Percentiles rank a stretch among this genome's conserved stretches.
Conservation (phyloP, 2,329 filamentous ascomycete species). For the Daldinia sp. region DNA sequence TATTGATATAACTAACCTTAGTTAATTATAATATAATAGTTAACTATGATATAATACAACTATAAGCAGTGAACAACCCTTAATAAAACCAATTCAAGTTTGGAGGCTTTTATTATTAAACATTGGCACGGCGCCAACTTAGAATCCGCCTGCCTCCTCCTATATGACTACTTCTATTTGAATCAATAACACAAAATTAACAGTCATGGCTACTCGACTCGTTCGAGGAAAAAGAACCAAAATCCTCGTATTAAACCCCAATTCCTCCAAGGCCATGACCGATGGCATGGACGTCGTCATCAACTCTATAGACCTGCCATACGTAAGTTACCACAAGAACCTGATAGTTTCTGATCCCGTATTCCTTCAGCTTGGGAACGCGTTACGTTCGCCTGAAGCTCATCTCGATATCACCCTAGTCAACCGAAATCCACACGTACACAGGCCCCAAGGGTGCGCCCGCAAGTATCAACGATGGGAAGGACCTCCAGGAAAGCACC, state of each 20-base stretch:
- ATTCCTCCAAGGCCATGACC: constrained; percentile 79
- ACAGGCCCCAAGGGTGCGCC: constrained; percentile 71
- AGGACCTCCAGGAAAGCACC: constrained; percentile 71
- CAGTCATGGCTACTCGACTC: constrained; percentile 43
- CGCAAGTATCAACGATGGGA: constrained; percentile 78
- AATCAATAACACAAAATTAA: not conserved
- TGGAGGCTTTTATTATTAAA: not conserved
- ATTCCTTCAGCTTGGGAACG: too few relatives aligned
- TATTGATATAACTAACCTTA: too few relatives aligned
- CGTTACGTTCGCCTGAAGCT: too few relatives aligned
- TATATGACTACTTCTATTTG: not conserved
- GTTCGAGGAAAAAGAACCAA: constrained; percentile 48
- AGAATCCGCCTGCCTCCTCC: too few relatives aligned
- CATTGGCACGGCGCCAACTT: too few relatives aligned
- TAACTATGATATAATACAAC: too few relatives aligned
- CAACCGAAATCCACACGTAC: constrained; percentile 65
- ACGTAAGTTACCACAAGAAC: constrained; percentile 45
- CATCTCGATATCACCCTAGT: constrained; percentile 49
- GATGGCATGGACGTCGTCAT: constrained; percentile 64
- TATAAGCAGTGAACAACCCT: too few relatives aligned
- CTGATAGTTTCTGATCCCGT: not conserved
- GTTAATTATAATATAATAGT: too few relatives aligned
- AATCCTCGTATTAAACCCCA: constrained; percentile 81
- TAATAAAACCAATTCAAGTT: too few relatives aligned
- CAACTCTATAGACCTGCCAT: constrained; percentile 50